phyloP scores from a whole-genome alignment of 192 early-diverging fungal genomes.

The Umbelopsis isabellina region DNA sequence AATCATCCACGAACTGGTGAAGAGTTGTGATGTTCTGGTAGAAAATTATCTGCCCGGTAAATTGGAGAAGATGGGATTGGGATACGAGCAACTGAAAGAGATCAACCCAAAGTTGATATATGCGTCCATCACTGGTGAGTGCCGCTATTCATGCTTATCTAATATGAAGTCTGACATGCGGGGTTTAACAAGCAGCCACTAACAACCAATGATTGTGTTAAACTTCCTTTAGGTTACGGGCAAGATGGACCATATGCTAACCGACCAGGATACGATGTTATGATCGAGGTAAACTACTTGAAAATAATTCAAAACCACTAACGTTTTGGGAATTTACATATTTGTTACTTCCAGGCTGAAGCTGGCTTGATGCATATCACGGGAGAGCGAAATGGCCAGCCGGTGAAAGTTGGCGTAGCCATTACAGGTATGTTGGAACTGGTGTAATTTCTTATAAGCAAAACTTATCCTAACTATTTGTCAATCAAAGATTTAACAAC shows the following conservation, averaged over 20 bases:
- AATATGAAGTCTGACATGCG: neutral
- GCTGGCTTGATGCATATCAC: constrained; percentile 98
- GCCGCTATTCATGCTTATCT: constrained; percentile 2
- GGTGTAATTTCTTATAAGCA: neutral
- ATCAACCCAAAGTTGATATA: constrained; percentile 87
- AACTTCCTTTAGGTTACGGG: constrained; percentile 64
- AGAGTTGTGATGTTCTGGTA: constrained; percentile 77
- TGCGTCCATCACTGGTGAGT: constrained; percentile 73
- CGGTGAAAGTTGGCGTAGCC: constrained; percentile 96
- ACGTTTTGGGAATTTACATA: neutral
- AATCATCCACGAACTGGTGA: constrained; percentile 71
- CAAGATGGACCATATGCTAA: constrained; percentile 80
- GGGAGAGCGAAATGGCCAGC: constrained; percentile 77
- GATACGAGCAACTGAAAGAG: constrained; percentile 66
- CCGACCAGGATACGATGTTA: constrained; percentile 90
- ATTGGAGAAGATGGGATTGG: constrained; percentile 73
- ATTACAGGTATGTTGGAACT: constrained; percentile 73
- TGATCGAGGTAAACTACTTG: constrained; percentile 58
- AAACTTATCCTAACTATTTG: constrained; percentile 3
- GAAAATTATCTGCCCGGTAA: constrained; percentile 95
- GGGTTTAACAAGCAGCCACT: neutral
- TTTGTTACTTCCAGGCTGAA: constrained; percentile 58
- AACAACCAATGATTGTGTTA: neutral
- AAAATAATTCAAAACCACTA: constrained; percentile 40
- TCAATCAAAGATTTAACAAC: constrained; percentile 60